Evolutionary conservation across 1,139 yeast species (phyloP).

Genomic region (Suhomyces panamericanus): DNA sequence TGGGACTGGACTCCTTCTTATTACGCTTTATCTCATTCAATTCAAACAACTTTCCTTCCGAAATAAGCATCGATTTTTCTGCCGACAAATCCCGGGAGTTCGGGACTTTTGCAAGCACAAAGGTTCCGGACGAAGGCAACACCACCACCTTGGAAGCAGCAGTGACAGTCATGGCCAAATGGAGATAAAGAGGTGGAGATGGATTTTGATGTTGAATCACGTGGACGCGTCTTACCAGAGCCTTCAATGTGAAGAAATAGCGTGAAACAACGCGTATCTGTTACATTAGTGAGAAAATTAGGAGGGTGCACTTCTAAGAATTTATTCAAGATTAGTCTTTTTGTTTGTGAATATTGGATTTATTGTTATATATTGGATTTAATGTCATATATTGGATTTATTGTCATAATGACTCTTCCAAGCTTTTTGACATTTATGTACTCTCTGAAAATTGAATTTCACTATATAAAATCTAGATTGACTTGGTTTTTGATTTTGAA

Average conservation of each 20-base stretch:
- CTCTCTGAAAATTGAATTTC: too few species aligned
- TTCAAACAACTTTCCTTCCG: slow-evolving; percentile 27
- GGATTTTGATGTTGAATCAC: neutral
- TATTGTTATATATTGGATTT: too few species aligned
- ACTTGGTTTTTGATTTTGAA: too few species aligned
- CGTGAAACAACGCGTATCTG: neutral
- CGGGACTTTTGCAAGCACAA: slow-evolving; percentile 29
- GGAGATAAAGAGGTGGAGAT: neutral
- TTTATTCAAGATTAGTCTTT: too few species aligned
- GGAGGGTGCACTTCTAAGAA: too few species aligned
- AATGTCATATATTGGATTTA: too few species aligned
- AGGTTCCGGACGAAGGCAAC: slow-evolving; percentile 20
- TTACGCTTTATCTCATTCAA: slow-evolving; percentile 33
- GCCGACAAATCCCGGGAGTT: slow-evolving; percentile 17
- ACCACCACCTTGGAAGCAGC: slow-evolving; percentile 20
- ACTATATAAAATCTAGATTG: too few species aligned
- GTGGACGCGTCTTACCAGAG: neutral
- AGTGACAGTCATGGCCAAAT: slow-evolving; percentile 16
- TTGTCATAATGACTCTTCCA: too few species aligned
- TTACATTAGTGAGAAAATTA: neutral
- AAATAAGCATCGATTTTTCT: slow-evolving; percentile 24
- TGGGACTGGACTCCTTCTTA: slow-evolving; percentile 17
- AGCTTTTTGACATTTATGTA: too few species aligned
- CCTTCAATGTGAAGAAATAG: neutral
- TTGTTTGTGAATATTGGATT: too few species aligned